These are phyloP conservation scores for Exidia glandulosa DNA, from an alignment of 768 basidiomycete genomes.

Conservation along the genomic window DNA sequence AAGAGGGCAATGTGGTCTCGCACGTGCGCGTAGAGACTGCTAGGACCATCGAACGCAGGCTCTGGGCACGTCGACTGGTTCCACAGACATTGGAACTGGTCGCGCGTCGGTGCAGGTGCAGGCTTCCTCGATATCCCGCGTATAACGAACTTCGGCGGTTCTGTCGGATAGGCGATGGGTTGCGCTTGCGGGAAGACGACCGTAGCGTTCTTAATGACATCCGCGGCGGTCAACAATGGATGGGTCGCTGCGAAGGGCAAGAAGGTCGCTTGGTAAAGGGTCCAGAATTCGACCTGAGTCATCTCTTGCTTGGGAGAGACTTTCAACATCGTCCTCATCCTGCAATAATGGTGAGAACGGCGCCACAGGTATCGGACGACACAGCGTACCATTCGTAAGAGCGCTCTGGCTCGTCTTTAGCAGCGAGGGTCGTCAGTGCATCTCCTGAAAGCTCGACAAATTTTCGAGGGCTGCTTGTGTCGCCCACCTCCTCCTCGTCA, in stretches of 20 bases:
- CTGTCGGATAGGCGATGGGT: constrained; percentile 73
- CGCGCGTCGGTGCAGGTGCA: constrained; percentile 39
- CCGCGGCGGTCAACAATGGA: constrained; percentile 69
- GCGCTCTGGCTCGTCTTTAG: constrained; percentile 59
- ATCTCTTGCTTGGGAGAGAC: constrained; percentile 66
- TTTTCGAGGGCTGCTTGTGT: constrained; percentile 45
- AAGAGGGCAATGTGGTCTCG: constrained; percentile 37
- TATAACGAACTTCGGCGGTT: constrained; percentile 73
- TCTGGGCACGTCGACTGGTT: constrained; percentile 44
- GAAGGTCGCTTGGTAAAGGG: constrained; percentile 79
- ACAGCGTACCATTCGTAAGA: constrained; percentile 67
- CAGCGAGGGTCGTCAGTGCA: constrained; percentile 49
- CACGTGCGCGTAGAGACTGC: constrained; percentile 67
- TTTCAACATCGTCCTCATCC: constrained; percentile 90
- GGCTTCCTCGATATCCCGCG: constrained; percentile 66
- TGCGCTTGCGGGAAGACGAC: constrained; percentile 75
- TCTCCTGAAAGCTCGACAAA: constrained; percentile 57
- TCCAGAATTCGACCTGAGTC: constrained; percentile 95
- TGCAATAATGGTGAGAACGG: constrained; percentile 16
- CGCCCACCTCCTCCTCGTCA: constrained; percentile 32
- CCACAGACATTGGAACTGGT: constrained; percentile 74
- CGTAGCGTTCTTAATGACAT: constrained; percentile 90
- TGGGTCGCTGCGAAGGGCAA: constrained; percentile 43
- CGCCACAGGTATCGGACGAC: neutral
- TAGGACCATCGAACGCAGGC: constrained; percentile 36